Evolutionary conservation across 768 basidiomycete genomes (phyloP).

Genomic region (Mycena amicta): DNA sequence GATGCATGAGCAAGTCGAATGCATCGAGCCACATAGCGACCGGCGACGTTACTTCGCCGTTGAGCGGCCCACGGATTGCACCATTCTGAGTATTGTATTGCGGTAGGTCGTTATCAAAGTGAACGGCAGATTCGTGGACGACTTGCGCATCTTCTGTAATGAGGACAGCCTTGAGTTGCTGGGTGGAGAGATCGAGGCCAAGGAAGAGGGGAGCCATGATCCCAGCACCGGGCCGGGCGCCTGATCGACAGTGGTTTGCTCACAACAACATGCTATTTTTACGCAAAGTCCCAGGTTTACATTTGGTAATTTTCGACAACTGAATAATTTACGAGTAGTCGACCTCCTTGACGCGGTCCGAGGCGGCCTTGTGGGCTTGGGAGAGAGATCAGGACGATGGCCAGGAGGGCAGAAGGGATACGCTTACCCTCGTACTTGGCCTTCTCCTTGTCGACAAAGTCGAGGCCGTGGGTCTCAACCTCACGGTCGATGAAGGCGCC

Average conservation of each 20-base stretch:
- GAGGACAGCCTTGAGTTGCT: constrained; percentile 79
- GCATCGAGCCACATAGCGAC: constrained; percentile 87
- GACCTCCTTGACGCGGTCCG: neutral
- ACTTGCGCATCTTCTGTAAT: constrained; percentile 58
- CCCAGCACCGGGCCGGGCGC: neutral
- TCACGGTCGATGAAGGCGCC: constrained; percentile 48
- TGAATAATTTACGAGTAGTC: constrained; percentile 1
- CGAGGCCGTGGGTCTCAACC: constrained; percentile 57
- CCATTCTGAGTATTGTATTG: constrained; percentile 68
- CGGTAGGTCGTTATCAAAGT: constrained; percentile 82
- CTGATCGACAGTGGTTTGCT: neutral
- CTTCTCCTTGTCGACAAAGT: constrained; percentile 46
- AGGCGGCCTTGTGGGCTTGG: constrained; percentile 19
- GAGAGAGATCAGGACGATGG: neutral
- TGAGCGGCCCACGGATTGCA: constrained; percentile 61
- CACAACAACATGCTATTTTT: neutral
- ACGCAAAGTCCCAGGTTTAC: neutral
- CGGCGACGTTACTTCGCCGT: constrained; percentile 78
- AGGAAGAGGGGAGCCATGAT: constrained; percentile 50
- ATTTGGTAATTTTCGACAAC: neutral
- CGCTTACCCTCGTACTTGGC: constrained; percentile 40
- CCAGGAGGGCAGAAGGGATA: neutral
- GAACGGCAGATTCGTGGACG: constrained; percentile 69
- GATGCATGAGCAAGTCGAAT: constrained; percentile 72
- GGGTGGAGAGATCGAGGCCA: constrained; percentile 86